Conservation (phyloP, 495 filamentous ascomycete species). For the Xylaria longipes region DNA sequence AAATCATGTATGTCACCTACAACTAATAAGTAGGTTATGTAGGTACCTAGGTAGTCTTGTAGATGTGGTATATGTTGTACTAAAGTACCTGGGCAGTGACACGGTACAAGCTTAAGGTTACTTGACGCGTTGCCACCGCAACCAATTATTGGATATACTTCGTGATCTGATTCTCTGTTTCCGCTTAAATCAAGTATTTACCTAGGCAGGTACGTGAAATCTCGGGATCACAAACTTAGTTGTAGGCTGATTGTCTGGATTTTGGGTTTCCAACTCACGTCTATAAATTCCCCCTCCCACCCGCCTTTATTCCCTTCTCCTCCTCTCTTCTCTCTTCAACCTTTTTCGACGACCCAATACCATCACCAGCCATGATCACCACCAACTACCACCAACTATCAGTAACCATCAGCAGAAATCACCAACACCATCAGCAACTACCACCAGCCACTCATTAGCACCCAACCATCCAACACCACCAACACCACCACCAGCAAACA, state of each 20-base stretch:
- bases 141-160: background rate
- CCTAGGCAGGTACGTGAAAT: background rate
- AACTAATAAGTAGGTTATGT: no score
- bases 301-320: background rate
- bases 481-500: background rate
- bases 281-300: slow-evolving; percentile 1
- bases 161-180: background rate
- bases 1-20: no score
- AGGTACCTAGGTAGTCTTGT: no score
- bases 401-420: no score
- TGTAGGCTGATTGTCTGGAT: background rate
- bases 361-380: background rate
- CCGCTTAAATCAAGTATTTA: background rate
- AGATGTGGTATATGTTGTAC: background rate
- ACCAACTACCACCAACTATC: no score
- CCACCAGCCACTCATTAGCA: background rate
- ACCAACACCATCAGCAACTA: no score
- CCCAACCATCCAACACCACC: background rate
- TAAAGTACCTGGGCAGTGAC: background rate
- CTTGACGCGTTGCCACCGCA: background rate
- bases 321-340: background rate
- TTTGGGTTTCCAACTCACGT: background rate
- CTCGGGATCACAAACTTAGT: background rate
- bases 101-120: background rate
- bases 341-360: background rate